Conservation (phyloP, 1,284 basidiomycete genomes). For the Pseudomicrostroma phylloplanum region DNA sequence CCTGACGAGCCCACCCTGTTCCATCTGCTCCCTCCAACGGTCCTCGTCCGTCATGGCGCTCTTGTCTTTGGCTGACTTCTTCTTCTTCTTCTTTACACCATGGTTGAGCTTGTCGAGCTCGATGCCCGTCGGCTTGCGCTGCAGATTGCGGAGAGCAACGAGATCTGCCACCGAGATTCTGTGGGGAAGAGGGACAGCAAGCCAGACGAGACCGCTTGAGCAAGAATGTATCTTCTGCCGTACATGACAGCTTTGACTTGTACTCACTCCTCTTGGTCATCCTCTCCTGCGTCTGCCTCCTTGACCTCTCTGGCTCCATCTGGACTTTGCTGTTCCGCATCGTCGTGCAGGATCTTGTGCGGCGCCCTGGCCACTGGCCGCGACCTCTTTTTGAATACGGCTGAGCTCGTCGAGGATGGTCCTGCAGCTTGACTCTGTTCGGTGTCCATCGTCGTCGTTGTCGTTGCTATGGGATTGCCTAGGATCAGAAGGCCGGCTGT, state of each 20-base stretch:
- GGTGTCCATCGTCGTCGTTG: neutral
- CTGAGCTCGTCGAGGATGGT: neutral
- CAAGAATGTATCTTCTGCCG: neutral
- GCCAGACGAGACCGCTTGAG: neutral
- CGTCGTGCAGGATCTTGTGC: neutral
- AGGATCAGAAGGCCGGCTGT: too few relatives aligned
- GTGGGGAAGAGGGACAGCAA: neutral
- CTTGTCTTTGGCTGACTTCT: constrained; percentile 23
- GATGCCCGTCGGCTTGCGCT: constrained; percentile 68
- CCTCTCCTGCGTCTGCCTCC: neutral
- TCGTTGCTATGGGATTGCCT: too few relatives aligned
- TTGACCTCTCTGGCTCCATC: neutral
- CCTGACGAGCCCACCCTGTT: constrained; percentile 21
- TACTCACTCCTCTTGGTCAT: constrained; percentile 1
- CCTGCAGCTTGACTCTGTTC: neutral
- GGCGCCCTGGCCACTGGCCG: neutral
- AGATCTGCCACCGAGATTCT: constrained; percentile 64
- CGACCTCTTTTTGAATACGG: constrained; percentile 6
- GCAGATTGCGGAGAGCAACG: constrained; percentile 73
- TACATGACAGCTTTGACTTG: too few relatives aligned
- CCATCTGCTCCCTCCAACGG: constrained; percentile 23
- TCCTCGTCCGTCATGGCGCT: constrained; percentile 20
- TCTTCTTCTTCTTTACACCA: constrained; percentile 66
- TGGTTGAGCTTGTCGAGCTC: constrained; percentile 75
- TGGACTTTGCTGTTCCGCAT: neutral